Base-by-base conservation (phyloP, 1,284 basidiomycete genomes). In the Trichosporon sp. region DNA sequence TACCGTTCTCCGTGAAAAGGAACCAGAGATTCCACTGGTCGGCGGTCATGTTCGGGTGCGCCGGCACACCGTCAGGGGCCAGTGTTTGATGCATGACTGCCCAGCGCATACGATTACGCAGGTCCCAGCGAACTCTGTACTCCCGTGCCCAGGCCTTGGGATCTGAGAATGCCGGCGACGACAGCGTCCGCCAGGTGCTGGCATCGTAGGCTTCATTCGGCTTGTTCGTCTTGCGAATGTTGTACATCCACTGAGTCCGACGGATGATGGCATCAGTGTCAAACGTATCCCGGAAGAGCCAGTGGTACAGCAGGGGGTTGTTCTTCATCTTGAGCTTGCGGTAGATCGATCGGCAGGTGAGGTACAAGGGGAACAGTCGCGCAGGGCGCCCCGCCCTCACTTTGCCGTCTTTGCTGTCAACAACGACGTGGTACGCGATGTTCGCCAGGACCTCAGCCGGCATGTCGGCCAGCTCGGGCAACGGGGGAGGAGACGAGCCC, bases 21-120 rank as follows among this genome's bases (percentile, higher is more conserved):
- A 85, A 79, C 76, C 81, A 85, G n/a, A 83, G 75, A 1, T 75
- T 78, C 84, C 84, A 84, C 34, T 84, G 67, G 68, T 81, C 83
- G 60, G 75, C 78, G 38, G 75, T 72, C 38, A 82, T 62, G 21
- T 71, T 56, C 7, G 73, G 72, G 35, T 63, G 65, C 23, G 74
- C 74, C 67, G 73, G 73, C 31, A 72, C 71, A 18, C 76, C 75
- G 34, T 73, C 74, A 12, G 76, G 73, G 12, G 79, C 74, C 23
- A 82, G 58, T 27, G 73, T 71, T 3, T 72, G 71, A 9, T 72
- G 47, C 53, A 75, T 75, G 65, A 78, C 78, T 7, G 78, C 74
- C 38, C 73, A 69, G 13, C 80, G 73, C 75, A 84, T 79, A 27
- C 79, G 75, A 47, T 64, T 70, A 1, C 76, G 72, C 68, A 79